phyloP scores from a whole-genome alignment of 306 rosid genomes.

The Medicago arabica region DNA sequence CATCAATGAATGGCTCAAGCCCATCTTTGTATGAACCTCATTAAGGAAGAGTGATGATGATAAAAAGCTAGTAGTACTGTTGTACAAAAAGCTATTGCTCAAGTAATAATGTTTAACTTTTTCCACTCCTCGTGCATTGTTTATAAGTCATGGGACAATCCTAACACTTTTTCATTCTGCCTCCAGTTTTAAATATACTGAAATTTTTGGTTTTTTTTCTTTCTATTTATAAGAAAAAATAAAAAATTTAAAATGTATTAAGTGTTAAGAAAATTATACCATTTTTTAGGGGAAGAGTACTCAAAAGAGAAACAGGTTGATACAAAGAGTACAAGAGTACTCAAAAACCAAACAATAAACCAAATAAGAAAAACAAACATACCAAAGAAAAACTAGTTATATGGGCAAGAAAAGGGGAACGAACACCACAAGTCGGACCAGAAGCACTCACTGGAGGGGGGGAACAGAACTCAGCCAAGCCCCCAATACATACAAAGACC shows the following conservation, averaged over 20 bases:
- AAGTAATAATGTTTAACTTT: conserved; percentile 37
- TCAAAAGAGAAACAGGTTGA: too few species aligned
- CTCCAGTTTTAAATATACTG: not conserved
- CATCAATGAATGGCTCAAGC: conserved; percentile 40
- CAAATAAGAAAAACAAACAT: too few species aligned
- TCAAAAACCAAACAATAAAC: too few species aligned
- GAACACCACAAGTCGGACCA: too few species aligned
- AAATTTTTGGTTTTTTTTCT: not conserved
- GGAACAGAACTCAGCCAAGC: too few species aligned
- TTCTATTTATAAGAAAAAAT: not conserved
- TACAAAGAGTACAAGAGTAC: too few species aligned
- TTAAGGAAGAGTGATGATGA: conserved; percentile 42
- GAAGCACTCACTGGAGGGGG: too few species aligned
- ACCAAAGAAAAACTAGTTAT: too few species aligned
- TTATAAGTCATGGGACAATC: conserved; percentile 41
- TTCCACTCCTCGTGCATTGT: conserved; percentile 48
- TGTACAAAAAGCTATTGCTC: conserved; percentile 34
- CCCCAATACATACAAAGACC: too few species aligned
- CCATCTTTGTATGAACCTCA: conserved; percentile 43
- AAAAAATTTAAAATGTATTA: not conserved
- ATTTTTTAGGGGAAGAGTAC: too few species aligned
- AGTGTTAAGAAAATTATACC: not conserved
- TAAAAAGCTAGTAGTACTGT: conserved; percentile 39
- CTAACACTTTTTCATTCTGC: conserved; percentile 6
- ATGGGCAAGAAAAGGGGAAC: too few species aligned